Evolutionary conservation across 1,284 basidiomycete species (phyloP), one percentile per base, ranked within the genome.

Genomic region (Cryptococcus sp.): DNA sequence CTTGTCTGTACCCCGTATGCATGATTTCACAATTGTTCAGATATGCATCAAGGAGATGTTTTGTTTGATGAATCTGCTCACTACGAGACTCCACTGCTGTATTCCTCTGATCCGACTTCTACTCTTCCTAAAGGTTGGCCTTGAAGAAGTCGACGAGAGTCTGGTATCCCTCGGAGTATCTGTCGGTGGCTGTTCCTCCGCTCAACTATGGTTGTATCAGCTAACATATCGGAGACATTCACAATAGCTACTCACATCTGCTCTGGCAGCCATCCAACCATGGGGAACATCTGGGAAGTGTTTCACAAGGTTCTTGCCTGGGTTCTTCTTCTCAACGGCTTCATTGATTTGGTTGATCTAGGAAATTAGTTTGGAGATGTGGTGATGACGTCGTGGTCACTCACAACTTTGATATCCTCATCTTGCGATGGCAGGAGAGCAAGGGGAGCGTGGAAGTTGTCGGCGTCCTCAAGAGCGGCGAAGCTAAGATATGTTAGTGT

Each of bases 231-330:
- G 14, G 4, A 4, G 7, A 13, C 13, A 14, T 4, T 23, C 34
- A n/a, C 11, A 30, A 10, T 11, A 36, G 4, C 6, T 2, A 70
- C 72, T 63, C 56, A 76, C 72, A 52, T 74, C 66, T 33, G 68
- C 78, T 50, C 79, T 74, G 37, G 78, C 76, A 4, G 73, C 76
- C n/a, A 72, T 71, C 60, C 65, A 79, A 49, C 79, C 78, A 66
- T 80, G 79, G 48, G 67, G 63, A 52, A 60, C 55, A 48, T 74
- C 65, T n/a, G 55, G 41, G 67, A 71, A 79, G 52, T 60, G 62
- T 66, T 78, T 75, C 65, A 69, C 61, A 37, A 72, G 53, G 67
- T 72, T 74, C 63, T 79, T 69, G 52, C 70, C 72, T 30, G 71
- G 66, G 48, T 67, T 62, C 58, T 72, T 72, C 53, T 64, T 57